Evolutionary conservation across 352 stramenopile species (phyloP).

Genomic region (Pythium guiyangense): DNA sequence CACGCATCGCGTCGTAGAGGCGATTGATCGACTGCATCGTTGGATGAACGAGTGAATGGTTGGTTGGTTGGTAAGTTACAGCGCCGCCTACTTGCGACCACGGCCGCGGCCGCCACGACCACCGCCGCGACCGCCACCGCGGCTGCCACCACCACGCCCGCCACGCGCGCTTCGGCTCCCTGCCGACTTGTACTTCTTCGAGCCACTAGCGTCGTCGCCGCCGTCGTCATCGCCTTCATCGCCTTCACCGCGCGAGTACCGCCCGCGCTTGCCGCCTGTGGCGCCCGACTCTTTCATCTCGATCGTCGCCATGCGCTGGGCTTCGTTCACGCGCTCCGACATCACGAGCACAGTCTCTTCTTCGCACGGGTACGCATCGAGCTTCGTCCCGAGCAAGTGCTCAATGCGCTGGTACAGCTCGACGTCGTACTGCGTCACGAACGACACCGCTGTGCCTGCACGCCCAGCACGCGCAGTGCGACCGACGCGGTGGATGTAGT

Average conservation of each 20-base stretch:
- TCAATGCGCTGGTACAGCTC: slow-evolving; percentile 98
- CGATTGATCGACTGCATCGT: too few relatives aligned
- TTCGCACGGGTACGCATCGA: slow-evolving; percentile 79
- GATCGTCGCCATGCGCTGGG: slow-evolving; percentile 92
- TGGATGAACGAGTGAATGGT: slow-evolving; percentile 1
- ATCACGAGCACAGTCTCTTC: slow-evolving; percentile 96
- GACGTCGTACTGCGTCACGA: slow-evolving; percentile 99
- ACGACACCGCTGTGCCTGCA: slow-evolving; percentile 93
- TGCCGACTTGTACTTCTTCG: slow-evolving; percentile 77
- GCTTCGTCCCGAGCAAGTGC: slow-evolving; percentile 82
- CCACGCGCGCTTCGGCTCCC: slow-evolving; percentile 34
- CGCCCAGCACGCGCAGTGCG: slow-evolving; percentile 95
- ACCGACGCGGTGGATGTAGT: slow-evolving; percentile 99
- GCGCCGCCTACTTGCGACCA: slow-evolving; percentile 30
- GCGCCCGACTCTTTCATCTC: slow-evolving; percentile 82
- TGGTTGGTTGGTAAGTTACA: background rate
- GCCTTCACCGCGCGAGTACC: slow-evolving; percentile 54
- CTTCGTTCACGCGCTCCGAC: slow-evolving; percentile 96
- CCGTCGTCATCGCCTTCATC: slow-evolving; percentile 36
- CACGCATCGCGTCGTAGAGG: too few relatives aligned
- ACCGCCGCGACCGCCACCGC: slow-evolving; percentile 21
- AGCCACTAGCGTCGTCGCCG: slow-evolving; percentile 21
- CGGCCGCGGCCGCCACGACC: slow-evolving; percentile 13
- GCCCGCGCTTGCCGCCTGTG: slow-evolving; percentile 48
- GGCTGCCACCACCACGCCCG: slow-evolving; percentile 10